These are phyloP conservation scores for Aspergillus neoniger DNA, from an alignment of 2,329 filamentous ascomycete species.

Conservation along the genomic window DNA sequence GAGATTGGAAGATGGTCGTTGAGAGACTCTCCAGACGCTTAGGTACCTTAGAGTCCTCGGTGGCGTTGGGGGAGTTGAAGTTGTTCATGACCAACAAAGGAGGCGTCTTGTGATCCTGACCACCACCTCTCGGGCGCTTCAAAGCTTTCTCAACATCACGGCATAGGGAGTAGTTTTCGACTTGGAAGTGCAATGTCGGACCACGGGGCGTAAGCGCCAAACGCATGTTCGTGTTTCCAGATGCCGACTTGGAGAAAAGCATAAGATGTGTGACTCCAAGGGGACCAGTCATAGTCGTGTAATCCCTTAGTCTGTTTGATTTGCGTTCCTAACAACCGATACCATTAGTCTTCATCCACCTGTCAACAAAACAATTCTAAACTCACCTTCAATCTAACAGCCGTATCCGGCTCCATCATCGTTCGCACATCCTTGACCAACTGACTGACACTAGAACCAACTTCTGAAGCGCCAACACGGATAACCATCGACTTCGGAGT, in stretches of 20 bases:
- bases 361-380: not conserved
- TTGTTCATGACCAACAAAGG: slow-evolving; percentile 99
- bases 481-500: slow-evolving; percentile 98
- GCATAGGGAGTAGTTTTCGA: slow-evolving; percentile 90
- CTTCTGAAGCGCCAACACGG: slow-evolving; percentile 89
- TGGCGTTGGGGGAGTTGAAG: slow-evolving; percentile 67
- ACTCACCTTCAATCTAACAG: slow-evolving; percentile 71
- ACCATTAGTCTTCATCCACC: not conserved
- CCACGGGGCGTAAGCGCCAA: slow-evolving; percentile 85
- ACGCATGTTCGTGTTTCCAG: slow-evolving; percentile 89
- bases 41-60: slow-evolving; percentile 68
- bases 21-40: slow-evolving; percentile 91
- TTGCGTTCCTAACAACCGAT: slow-evolving; percentile 64
- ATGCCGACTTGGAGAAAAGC: slow-evolving; percentile 85
- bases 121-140: slow-evolving; percentile 77
- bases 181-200: slow-evolving; percentile 89
- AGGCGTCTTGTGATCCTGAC: slow-evolving; percentile 81
- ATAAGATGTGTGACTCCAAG: slow-evolving; percentile 90
- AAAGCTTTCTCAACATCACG: slow-evolving; percentile 85
- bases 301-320: slow-evolving; percentile 86
- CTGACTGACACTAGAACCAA: slow-evolving; percentile 88
- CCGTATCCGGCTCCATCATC: slow-evolving; percentile 96
- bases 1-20: slow-evolving; percentile 91
- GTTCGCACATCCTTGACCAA: slow-evolving; percentile 85
- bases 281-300: slow-evolving; percentile 91